Evolutionary conservation across 2,329 filamentous ascomycete genomes (phyloP), one percentile per base, ranked within the genome.

Genomic region (Phialophora expanda): DNA sequence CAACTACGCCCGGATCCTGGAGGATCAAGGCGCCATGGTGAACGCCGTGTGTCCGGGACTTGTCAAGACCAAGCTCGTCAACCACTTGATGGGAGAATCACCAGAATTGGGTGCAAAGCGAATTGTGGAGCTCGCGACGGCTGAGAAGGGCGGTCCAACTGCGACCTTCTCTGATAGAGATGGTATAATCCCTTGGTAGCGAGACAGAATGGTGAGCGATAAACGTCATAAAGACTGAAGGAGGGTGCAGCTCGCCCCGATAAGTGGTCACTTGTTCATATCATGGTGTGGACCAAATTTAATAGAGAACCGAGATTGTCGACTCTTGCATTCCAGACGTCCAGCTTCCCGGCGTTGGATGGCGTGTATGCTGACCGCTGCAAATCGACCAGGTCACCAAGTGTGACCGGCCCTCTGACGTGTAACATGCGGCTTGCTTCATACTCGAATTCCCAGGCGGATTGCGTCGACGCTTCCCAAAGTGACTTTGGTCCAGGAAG

Each of bases 1-100:
- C 22, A 54, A 66, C 28, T 66, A 66, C 20, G 58, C 63, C 9
- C 41, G 58, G n/a, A 63, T 63, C 7, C 41, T 66, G 3, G 59
- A 68, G 22, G 57, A 59, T 30, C 26, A n/a, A 14, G 66, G 59
- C 30, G 66, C 34, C 4, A 34, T 54, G 63, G 66, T 66, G 11
- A 66, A 66, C 32, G 44, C 46, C 7, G 58, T 57, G 32, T 68
- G 66, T 63, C 66, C 66, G 3, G 66, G 66, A 14, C 34, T 66
- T 26, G 66, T 68, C 4, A 58, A 34, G 7, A 63, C 63, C n/a
- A 51, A 54, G 5, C 22, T 62, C 24, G 62, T 22, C 17, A 55
- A 55, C 4, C 53, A 41, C 46, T n/a, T 41, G 11, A 46, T 32
- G 20, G 66, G 66, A 28, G 32, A 53, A 22, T 38, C 66, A 12